Evolutionary conservation across 768 basidiomycete species (phyloP).

Genomic region (Lentinula lateritia): DNA sequence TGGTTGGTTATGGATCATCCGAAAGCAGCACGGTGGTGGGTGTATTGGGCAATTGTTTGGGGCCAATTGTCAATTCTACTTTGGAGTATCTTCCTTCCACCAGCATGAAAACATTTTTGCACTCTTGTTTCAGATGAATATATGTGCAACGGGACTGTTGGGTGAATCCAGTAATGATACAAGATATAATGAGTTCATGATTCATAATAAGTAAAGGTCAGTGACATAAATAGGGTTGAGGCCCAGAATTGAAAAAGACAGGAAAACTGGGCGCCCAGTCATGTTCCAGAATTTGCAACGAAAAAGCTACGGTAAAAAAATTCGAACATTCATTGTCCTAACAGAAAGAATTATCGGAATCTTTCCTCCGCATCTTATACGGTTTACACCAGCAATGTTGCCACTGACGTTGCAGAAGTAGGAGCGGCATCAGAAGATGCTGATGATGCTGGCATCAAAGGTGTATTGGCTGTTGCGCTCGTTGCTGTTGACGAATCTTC

Average conservation of each 20-base stretch:
- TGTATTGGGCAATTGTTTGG: slow-evolving; percentile 79
- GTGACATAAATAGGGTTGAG: no score
- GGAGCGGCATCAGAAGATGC: background rate
- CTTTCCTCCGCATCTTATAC: no score
- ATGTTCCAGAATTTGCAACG: no score
- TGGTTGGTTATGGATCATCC: slow-evolving; percentile 50
- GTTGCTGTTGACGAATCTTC: background rate
- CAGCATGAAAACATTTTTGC: slow-evolving; percentile 50
- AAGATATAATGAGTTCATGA: no score
- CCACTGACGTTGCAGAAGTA: background rate
- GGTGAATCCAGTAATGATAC: no score
- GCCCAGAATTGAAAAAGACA: no score
- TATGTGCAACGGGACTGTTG: background rate
- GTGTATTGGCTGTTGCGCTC: background rate
- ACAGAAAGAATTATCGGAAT: no score
- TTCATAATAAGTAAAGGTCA: no score
- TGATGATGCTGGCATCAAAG: background rate
- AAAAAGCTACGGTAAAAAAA: no score
- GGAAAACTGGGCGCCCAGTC: no score
- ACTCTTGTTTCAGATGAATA: background rate
- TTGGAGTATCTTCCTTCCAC: slow-evolving; percentile 86
- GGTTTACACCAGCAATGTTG: background rate
- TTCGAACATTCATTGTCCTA: no score
- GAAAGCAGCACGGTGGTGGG: slow-evolving; percentile 53
- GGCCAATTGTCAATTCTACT: slow-evolving; percentile 61